phyloP scores from a whole-genome alignment of 2,329 filamentous ascomycete species.

The Aspergillus floridensis region DNA sequence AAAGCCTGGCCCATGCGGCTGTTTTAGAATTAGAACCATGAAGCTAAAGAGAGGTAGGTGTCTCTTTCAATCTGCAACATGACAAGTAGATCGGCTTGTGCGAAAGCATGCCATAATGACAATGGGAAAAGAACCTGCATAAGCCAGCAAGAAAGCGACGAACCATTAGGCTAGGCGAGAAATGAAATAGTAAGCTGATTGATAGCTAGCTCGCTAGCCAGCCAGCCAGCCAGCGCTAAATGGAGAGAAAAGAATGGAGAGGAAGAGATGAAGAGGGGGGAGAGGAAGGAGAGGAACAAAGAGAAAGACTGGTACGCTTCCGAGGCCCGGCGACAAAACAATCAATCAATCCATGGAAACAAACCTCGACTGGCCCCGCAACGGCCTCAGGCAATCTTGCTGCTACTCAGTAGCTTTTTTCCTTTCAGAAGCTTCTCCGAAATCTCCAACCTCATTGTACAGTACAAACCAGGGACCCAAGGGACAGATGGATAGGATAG shows the following conservation, averaged over 20 bases:
- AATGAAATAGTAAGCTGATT: background rate
- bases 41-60: background rate
- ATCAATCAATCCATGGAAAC: constrained; percentile 18
- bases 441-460: no score
- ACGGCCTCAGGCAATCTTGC: constrained; percentile 8
- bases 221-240: constrained; percentile 3
- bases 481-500: background rate
- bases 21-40: background rate
- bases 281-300: background rate
- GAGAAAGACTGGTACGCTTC: constrained; percentile 12
- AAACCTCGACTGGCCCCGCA: constrained; percentile 26
- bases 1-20: background rate
- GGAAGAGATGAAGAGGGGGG: background rate
- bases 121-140: constrained; percentile 18
- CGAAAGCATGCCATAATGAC: background rate
- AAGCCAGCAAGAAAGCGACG: constrained; percentile 12
- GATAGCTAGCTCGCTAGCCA: background rate
- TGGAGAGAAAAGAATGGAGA: background rate
- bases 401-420: no score
- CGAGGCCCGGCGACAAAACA: constrained; percentile 11
- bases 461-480: background rate
- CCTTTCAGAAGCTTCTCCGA: no score
- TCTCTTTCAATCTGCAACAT: background rate
- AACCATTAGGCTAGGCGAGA: background rate
- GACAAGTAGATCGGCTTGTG: background rate